Base-by-base conservation (phyloP, 1,284 basidiomycete species). In the Sanghuangporus weigelae region DNA sequence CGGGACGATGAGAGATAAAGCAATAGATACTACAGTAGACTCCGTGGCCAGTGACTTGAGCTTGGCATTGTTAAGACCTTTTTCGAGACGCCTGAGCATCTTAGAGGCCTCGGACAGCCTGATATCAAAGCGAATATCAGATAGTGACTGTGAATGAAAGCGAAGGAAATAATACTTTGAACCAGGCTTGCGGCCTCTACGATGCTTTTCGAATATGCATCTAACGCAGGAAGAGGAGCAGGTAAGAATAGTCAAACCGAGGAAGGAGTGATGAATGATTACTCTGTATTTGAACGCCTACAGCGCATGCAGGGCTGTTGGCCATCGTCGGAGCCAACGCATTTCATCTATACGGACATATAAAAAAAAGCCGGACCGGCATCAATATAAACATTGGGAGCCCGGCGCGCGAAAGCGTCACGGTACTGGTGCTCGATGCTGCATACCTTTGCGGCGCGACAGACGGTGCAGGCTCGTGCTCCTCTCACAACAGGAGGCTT, bases 51-150 rank as follows among this genome's bases (percentile, higher is more conserved):
- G 82, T 16, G 83, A 83, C 73, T 90, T 90, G 70, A 86, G 79
- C 72, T 91, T 91, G 44, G 88, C 87, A 57, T 76, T 85, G 73
- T 87, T 89, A 68, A 91, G 80, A 51, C 89, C 89, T 72, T 92
- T 92, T 77, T 93, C 90, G 54, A 93, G 79, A 54, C 89, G 84
- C 63, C 90, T 84, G 60, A 93, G 84, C 88, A 92, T 90, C 73
- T 92, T 92, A 55, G 90, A 92, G 48, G 89, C 89, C 72, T 93
- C 91, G 46, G 90, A 92, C 36, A 93, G 78, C 74, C 91, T 92
- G 69, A 8, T 26, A 63, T 50, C 62, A 56, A 51, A 64, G 64
- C 63, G 60, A 61, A 59, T 63, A 40, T 57, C 19, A 16, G 23
- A 42, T 12, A n/a, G 31, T 55, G 62, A 67, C 40, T 40, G 67